Conservation (phyloP, 2,329 filamentous ascomycete genomes). For the Epichloe typhina region DNA sequence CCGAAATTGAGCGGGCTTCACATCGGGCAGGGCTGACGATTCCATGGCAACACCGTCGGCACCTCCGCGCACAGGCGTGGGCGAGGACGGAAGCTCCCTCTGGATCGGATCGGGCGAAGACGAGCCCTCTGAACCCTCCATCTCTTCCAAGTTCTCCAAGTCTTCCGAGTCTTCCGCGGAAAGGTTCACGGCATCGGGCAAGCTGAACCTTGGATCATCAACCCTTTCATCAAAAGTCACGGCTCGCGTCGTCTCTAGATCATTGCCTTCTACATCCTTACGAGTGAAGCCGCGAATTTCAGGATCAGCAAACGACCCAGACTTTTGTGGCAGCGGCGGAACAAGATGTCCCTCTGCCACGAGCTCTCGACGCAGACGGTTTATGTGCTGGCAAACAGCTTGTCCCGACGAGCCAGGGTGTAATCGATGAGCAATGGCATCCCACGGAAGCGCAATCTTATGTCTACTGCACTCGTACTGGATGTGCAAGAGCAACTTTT, state of each 20-base stretch:
- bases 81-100: constrained; percentile 3
- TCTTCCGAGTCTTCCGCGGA: constrained; percentile 3
- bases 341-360: constrained; percentile 28
- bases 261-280: constrained; percentile 11
- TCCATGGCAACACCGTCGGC: neutral
- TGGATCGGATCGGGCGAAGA: constrained; percentile 3
- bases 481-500: constrained; percentile 29
- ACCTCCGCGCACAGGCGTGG: constrained; percentile 5
- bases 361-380: constrained; percentile 21
- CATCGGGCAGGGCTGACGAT: neutral
- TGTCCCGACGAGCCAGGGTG: constrained; percentile 26
- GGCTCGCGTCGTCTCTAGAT: constrained; percentile 14
- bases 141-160: neutral
- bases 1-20: neutral
- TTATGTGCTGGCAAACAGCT: constrained; percentile 25
- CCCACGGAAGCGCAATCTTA: constrained; percentile 25
- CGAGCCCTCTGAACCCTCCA: neutral
- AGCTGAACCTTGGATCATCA: constrained; percentile 19
- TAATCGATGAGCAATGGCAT: constrained; percentile 26
- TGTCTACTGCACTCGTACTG: constrained; percentile 25
- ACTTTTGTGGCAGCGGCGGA: constrained; percentile 21
- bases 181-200: constrained; percentile 10
- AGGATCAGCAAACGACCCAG: constrained; percentile 10
- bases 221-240: constrained; percentile 21
- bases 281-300: constrained; percentile 22